Conservation (phyloP, 176 grass and related monocot species). For the Hsuehochloa calcarea region DNA sequence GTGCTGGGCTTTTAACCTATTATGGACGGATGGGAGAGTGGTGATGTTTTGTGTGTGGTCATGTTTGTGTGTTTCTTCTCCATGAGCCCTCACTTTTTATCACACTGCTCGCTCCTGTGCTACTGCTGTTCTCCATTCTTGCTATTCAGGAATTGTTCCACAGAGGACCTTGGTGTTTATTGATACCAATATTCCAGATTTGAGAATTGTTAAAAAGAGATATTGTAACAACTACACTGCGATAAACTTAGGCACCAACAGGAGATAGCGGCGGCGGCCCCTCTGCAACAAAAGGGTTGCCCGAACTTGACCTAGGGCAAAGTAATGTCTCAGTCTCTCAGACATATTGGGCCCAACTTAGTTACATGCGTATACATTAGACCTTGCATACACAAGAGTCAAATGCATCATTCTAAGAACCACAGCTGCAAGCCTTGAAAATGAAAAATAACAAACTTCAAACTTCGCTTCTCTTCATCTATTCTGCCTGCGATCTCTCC, state of each 20-base stretch:
- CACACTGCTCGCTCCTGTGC: not conserved
- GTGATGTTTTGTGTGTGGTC: not conserved
- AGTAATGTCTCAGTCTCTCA: not conserved
- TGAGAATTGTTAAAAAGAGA: not conserved
- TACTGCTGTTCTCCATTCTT: not conserved
- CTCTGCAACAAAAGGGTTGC: not conserved
- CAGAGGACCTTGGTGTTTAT: not conserved
- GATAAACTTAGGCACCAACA: not conserved
- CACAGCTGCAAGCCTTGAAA: accelerated
- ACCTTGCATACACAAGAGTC: not conserved
- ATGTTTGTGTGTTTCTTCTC: not conserved
- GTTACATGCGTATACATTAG: not conserved
- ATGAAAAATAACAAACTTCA: not conserved
- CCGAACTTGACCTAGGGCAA: not conserved
- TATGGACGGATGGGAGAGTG: slow-evolving; percentile 34
- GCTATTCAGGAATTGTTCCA: not conserved
- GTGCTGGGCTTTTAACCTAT: slow-evolving; percentile 57
- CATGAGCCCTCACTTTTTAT: not conserved
- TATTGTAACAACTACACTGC: accelerated
- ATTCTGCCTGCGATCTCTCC: not conserved
- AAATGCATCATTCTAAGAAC: not conserved
- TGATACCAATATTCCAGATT: not conserved
- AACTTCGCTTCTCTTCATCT: not conserved
- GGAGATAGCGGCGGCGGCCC: too few relatives aligned
- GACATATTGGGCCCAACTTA: not conserved